phyloP scores from a whole-genome alignment of 2,329 filamentous ascomycete genomes.

The Cercospora berteroae region DNA sequence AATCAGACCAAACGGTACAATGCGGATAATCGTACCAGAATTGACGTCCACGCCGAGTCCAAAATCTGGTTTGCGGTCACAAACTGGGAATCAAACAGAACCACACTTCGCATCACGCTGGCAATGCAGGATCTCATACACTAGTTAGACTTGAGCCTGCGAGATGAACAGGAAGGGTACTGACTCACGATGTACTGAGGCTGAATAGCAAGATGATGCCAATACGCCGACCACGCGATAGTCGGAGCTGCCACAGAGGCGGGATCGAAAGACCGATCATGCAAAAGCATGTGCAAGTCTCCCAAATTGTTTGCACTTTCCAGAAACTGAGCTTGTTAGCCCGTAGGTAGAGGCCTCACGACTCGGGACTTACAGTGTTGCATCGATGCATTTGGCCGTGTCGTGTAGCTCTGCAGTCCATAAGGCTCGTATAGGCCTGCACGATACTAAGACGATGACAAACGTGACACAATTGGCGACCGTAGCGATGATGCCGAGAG shows the following conservation, averaged over 20 bases:
- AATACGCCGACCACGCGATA: neutral
- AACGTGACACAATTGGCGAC: neutral
- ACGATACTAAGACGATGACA: neutral
- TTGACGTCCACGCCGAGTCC: neutral
- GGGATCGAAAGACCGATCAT: neutral
- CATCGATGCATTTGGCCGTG: neutral
- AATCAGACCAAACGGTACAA: neutral
- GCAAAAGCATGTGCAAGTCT: neutral
- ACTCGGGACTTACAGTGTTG: neutral
- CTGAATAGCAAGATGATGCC: neutral
- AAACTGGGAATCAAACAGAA: neutral
- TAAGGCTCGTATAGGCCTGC: neutral
- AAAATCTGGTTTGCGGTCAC: neutral
- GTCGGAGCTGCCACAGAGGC: neutral
- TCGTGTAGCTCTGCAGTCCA: neutral
- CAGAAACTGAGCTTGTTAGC: neutral
- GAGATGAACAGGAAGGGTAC: neutral
- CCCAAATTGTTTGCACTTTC: neutral
- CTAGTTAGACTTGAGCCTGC: neutral
- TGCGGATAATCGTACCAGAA: neutral
- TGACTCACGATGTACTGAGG: neutral
- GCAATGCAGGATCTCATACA: neutral
- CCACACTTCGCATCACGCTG: neutral
- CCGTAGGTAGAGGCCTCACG: neutral
- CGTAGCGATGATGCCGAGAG: neutral